A percentile compares a stretch with the other conserved stretches of the same genome.
These are phyloP conservation scores for Heliamphora exappendiculata DNA, from an alignment of 148 eudicot genomes.

Conservation along the genomic window DNA sequence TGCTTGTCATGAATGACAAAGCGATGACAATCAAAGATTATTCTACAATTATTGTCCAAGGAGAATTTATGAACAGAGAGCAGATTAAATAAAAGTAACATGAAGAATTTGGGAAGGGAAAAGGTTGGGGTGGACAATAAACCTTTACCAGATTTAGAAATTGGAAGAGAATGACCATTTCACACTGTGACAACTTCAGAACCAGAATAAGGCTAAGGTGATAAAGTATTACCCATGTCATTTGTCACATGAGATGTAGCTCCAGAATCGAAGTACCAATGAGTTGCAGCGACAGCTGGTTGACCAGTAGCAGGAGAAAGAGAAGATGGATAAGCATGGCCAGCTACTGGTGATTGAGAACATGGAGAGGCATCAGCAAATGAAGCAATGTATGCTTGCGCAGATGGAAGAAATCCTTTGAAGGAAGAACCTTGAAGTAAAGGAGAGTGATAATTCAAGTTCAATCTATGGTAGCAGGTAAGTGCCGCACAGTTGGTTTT, in stretches of 20 bases:
- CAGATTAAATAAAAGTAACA: not conserved
- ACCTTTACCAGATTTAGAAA: not conserved
- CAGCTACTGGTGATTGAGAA: not conserved
- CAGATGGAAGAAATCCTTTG: too few species aligned
- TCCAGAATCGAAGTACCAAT: not conserved
- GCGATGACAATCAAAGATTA: not conserved
- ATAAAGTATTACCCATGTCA: not conserved
- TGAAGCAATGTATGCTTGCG: too few species aligned
- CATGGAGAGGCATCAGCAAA: too few species aligned
- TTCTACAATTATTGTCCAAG: not conserved
- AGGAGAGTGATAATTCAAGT: not conserved
- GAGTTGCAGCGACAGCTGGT: too few species aligned
- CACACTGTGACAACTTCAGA: not conserved
- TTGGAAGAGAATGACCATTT: not conserved
- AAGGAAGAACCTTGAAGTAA: too few species aligned
- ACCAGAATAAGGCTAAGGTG: accelerated
- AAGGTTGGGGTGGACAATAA: not conserved
- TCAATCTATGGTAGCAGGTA: not conserved
- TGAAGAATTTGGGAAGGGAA: not conserved
- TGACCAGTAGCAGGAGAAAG: not conserved
- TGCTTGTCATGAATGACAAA: not conserved
- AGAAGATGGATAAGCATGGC: not conserved
- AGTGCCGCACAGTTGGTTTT: not conserved
- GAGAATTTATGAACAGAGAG: not conserved
- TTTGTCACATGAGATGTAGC: not conserved